A percentile compares a stretch with the other conserved stretches of the same genome.
These are phyloP conservation scores for Trichoderma oligosporum DNA, from an alignment of 2,329 filamentous ascomycete species.

Conservation along the genomic window DNA sequence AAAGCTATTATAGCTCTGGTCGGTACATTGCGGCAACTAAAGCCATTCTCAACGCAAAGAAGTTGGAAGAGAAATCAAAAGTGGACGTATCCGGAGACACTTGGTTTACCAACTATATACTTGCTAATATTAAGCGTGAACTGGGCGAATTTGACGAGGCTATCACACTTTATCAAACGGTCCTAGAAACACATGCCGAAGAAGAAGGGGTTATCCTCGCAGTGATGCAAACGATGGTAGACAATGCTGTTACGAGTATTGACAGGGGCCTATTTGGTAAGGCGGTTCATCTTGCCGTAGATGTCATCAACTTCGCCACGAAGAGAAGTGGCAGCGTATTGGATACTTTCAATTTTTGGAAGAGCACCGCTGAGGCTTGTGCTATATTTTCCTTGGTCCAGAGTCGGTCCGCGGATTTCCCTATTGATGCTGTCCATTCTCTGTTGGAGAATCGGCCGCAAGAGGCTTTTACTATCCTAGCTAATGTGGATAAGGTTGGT, in stretches of 20 bases:
- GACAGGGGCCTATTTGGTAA: constrained; percentile 85
- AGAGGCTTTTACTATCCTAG: constrained; percentile 57
- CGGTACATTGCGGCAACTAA: constrained; percentile 91
- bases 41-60: constrained; percentile 81
- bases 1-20: constrained; percentile 93
- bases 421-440: constrained; percentile 51
- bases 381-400: constrained; percentile 79
- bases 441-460: constrained; percentile 56
- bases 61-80: constrained; percentile 59
- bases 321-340: constrained; percentile 57
- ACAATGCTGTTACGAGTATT: constrained; percentile 72
- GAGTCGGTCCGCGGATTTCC: constrained; percentile 60
- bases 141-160: constrained; percentile 86
- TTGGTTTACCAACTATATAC: constrained; percentile 97
- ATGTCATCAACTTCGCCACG: constrained; percentile 65
- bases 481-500: constrained; percentile 64
- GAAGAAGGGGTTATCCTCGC: constrained; percentile 89
- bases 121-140: constrained; percentile 90
- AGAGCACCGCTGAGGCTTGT: constrained; percentile 82
- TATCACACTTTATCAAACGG: constrained; percentile 69
- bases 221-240: constrained; percentile 80
- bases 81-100: constrained; percentile 59
- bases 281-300: constrained; percentile 64
- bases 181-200: constrained; percentile 61
- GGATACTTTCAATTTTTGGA: constrained; percentile 92